Evolutionary conservation across 1,139 yeast species (phyloP).

Genomic region (Blastobotrys elegans): DNA sequence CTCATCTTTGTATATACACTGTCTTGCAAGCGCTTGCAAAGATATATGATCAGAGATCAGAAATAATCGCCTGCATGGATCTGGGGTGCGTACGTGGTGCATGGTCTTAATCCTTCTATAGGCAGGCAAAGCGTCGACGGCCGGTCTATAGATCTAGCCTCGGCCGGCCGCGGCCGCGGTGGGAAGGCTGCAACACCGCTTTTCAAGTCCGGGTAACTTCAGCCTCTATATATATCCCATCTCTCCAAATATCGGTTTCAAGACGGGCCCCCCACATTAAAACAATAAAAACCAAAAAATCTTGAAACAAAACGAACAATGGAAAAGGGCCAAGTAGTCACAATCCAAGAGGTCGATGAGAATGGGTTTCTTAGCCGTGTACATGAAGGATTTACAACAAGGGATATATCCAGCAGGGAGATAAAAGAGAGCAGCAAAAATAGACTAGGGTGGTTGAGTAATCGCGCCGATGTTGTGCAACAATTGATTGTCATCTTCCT

Average conservation of each 20-base stretch:
- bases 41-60: no score
- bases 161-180: neutral
- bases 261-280: no score
- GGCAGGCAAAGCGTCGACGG: neutral
- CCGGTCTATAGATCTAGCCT: neutral
- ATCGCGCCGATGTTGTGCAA: conserved; percentile 17
- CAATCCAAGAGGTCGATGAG: conserved; percentile 22
- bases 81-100: no score
- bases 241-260: no score
- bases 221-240: no score
- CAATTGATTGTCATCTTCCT: conserved; percentile 32
- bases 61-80: no score
- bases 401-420: conserved; percentile 8
- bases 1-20: no score
- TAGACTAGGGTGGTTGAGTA: neutral
- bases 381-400: conserved; percentile 20
- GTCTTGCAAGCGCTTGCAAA: no score
- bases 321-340: neutral
- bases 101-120: no score
- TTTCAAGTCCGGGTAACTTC: neutral
- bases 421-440: neutral
- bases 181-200: neutral
- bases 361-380: conserved; percentile 21
- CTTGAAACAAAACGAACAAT: neutral
- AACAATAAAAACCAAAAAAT: no score